Evolutionary conservation across 371 early-diverging fungal genomes (phyloP).

Genomic region (Capillidium heterosporum): DNA sequence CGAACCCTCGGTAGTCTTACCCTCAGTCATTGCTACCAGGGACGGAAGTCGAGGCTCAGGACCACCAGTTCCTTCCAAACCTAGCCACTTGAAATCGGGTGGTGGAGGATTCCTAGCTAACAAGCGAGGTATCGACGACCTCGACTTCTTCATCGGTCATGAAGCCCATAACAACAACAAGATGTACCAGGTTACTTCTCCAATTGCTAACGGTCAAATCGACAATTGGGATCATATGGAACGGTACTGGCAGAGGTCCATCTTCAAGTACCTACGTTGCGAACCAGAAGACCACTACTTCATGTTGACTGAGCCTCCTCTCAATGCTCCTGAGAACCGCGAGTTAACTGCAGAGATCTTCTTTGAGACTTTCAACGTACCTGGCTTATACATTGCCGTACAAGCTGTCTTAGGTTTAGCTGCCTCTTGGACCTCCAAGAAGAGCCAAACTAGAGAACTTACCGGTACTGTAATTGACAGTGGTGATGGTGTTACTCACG

Average conservation of each 20-base stretch:
- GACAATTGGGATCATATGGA: constrained; percentile 92
- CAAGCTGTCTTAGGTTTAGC: constrained; percentile 85
- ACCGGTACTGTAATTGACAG: constrained; percentile 95
- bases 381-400: constrained; percentile 81
- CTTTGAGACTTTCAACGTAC: constrained; percentile 80
- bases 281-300: constrained; percentile 96
- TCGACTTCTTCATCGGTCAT: constrained; percentile 93
- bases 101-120: constrained; percentile 52
- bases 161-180: constrained; percentile 80
- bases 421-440: constrained; percentile 72
- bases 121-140: constrained; percentile 92
- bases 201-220: constrained; percentile 78
- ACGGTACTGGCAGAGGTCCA: constrained; percentile 87
- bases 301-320: constrained; percentile 82
- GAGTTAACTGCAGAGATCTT: constrained; percentile 87
- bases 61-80: constrained; percentile 34
- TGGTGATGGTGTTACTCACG: constrained; percentile 97
- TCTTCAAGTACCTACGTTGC: constrained; percentile 91
- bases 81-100: constrained; percentile 25
- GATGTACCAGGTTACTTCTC: constrained; percentile 66
- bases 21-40: constrained; percentile 74
- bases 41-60: constrained; percentile 31
- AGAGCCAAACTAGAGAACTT: constrained; percentile 56
- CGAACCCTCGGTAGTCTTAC: constrained; percentile 89
- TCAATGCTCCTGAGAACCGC: constrained; percentile 83